Evolutionary conservation across 352 stramenopile species (phyloP), one percentile per base, ranked within the genome.

Genomic region (Globisporangium rhizosaccharum): DNA sequence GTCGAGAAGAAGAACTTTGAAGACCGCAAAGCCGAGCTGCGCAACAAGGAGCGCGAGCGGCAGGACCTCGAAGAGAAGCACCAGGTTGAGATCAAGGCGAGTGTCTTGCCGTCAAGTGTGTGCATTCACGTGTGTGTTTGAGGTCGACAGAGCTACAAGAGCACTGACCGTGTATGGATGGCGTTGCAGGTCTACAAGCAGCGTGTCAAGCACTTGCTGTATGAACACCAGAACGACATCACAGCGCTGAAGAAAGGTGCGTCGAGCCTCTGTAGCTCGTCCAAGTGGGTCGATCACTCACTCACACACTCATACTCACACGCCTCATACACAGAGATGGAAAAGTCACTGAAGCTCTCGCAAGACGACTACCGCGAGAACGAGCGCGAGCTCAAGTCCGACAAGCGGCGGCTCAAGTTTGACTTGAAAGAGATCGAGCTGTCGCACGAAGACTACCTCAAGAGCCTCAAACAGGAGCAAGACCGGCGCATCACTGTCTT

Each of bases 1-100:
- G 90, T 98, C 30, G 93, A 97, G 67, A 97, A 98, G 74, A 98
- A 98, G 64, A 96, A 97, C 57, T 76, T 98, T 51, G 94, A 98
- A 63, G 93, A 98, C 66, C 87, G 88, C 6, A 94, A 91, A 57
- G 86, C 90, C 3, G 85, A 97, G 62, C 63, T 98, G 44, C 76
- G 94, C 48, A 98, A 98, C 67, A 98, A 98, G 63, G 92, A 98
- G 60, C 76, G 94, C 53, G 94, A 98, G 62, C 77, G 95, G 42
- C 92, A 98, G 63, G 94, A 98, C 62, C 66, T 98, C 12, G 92
- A 98, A 53, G 94, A 98, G 73, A 97, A 97, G 51, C 89, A 98
- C 62, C 82, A 97, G 56, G 90, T 97, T 12, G 94, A 98, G 68
- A 97, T 98, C 70, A 98, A 98, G 76, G 77, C 82, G 39, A 2